Base-by-base conservation (phyloP, 257 asterid species). In the Thymus quinquecostatus region DNA sequence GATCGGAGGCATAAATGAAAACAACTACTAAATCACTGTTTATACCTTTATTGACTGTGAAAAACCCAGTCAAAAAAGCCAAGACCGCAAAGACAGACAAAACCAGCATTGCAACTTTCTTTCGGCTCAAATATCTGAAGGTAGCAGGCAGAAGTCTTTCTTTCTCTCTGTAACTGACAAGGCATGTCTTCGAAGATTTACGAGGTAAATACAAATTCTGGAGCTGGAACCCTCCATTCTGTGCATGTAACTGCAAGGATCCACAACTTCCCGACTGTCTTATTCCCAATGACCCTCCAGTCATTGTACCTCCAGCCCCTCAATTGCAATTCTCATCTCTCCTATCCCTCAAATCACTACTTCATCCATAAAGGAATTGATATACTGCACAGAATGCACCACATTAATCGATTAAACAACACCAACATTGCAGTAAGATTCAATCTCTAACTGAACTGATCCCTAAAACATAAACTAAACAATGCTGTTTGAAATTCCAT, bases 221-320 rank as follows among this genome's bases (percentile, higher is more conserved):
- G 75, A 80, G 54, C 66, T 68, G 79, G 77, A 80, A 71, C 62
- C 78, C 88, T 70, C 95, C 97, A 85, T 88, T 89, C 80, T 87
- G 97, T 65, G 85, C 64, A 60, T 66, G 86, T 73, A 79, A 90
- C 75, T 81, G 94, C 85, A 91, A 80, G 47, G 96, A 85, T 77
- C 92, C 97, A 76, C 82, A 83, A 82, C 96, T 94, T 78, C 80
- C 85, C 14, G 88, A 83, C 66, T 82, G 74, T 78, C 98, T 85
- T 73, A 78, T 70, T 53, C 93, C 96, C 89, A 84, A 82, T 86
- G 96, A 84, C 91, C 77, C 86, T 79, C 92, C 86, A 86, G 86
- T 94, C 98, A 94, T 91, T 87, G 89, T 85, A 81, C 87, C 84
- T 85, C 89, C 82, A 77, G 72, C 82, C 81, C 88, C 84, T 71